Percentiles rank a stretch among this genome's conserved stretches.
These are phyloP conservation scores for Globisporangium splendens DNA, from an alignment of 352 stramenopile genomes.

Conservation along the genomic window DNA sequence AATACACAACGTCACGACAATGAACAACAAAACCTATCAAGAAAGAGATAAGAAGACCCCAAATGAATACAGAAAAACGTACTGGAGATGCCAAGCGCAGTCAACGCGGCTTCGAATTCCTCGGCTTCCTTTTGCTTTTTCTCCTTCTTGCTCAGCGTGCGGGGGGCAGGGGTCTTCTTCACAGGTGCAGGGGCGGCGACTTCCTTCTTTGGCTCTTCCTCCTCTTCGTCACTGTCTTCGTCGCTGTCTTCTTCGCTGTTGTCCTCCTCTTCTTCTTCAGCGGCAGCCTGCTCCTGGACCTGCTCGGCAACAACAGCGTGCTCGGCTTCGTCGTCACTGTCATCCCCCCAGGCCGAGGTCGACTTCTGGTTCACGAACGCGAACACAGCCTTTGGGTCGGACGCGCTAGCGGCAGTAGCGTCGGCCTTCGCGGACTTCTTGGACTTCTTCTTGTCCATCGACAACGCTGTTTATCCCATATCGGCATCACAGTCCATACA, in stretches of 20 bases:
- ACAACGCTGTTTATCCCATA: constrained; percentile 5
- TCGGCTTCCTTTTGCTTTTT: constrained; percentile 79
- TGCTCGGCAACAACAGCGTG: constrained; percentile 26
- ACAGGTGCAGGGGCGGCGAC: constrained; percentile 19
- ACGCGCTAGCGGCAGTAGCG: constrained; percentile 10
- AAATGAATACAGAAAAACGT: constrained; percentile 4
- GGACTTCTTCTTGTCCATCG: constrained; percentile 53
- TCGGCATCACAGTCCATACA: neutral
- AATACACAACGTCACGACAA: too few relatives aligned
- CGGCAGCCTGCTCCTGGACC: constrained; percentile 33
- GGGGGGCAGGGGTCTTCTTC: constrained; percentile 26
- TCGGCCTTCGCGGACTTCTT: constrained; percentile 44
- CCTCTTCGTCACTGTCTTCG: constrained; percentile 49
- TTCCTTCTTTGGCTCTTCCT: constrained; percentile 18
- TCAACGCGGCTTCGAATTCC: constrained; percentile 62
- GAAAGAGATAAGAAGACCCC: neutral
- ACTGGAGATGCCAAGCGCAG: constrained; percentile 61
- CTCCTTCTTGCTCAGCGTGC: constrained; percentile 75
- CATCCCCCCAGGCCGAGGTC: constrained; percentile 60
- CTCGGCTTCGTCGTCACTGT: constrained; percentile 63
- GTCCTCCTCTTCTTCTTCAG: constrained; percentile 36
- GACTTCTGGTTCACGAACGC: constrained; percentile 74
- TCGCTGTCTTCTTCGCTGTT: constrained; percentile 31
- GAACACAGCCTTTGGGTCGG: constrained; percentile 51
- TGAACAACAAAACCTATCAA: neutral